Evolutionary conservation across 495 filamentous ascomycete species (phyloP).

Genomic region (Letharia lupina): DNA sequence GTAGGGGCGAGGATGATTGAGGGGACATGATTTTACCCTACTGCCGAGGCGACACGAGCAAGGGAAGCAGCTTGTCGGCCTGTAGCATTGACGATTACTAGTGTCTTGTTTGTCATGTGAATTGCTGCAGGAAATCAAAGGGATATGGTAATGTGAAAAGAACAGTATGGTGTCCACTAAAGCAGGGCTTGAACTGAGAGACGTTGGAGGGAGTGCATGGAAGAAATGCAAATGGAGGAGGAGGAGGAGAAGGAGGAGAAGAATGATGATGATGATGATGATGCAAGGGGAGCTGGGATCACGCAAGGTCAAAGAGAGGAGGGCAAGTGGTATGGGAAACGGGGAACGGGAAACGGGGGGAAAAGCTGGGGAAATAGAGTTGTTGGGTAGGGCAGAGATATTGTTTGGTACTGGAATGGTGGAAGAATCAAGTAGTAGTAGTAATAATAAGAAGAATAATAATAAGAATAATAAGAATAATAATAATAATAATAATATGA

Average conservation of each 20-base stretch:
- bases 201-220: not conserved
- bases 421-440: not conserved
- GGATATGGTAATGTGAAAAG: not conserved
- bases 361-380: slow-evolving; percentile 1
- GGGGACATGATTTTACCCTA: slow-evolving; percentile 41
- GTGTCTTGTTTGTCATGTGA: slow-evolving; percentile 58
- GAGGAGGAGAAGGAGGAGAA: not conserved
- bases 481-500: too few relatives aligned
- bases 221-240: not conserved
- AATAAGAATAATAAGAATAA: too few relatives aligned
- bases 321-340: not conserved
- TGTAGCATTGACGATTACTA: slow-evolving; percentile 86
- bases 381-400: not conserved
- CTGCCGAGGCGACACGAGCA: slow-evolving; percentile 81
- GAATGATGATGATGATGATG: not conserved
- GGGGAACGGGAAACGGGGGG: not conserved
- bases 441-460: too few relatives aligned
- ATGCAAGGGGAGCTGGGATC: not conserved
- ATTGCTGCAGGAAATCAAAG: slow-evolving; percentile 18
- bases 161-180: not conserved
- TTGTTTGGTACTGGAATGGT: not conserved
- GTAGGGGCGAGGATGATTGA: not conserved
- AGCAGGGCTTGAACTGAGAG: not conserved
- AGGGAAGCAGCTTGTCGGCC: slow-evolving; percentile 90
- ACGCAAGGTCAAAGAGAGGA: not conserved